Percentiles rank a stretch among this genome's conserved stretches.
phyloP scores from a whole-genome alignment of 2,329 filamentous ascomycete species.

The Microcera coccophila region DNA sequence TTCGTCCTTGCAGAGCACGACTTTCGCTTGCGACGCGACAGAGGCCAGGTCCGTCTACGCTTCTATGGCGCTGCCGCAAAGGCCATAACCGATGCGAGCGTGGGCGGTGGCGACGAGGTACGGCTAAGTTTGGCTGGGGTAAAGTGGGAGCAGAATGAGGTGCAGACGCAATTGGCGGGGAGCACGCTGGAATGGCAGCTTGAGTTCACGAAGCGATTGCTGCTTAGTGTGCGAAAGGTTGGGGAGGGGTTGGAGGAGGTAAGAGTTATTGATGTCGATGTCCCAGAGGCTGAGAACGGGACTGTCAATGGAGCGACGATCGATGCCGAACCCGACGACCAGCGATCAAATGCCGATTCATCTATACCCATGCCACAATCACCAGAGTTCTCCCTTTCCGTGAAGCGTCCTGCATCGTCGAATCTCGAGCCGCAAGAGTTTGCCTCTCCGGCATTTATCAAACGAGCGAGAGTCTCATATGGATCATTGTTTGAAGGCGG shows the following conservation, averaged over 20 bases:
- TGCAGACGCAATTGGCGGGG: conserved; percentile 45
- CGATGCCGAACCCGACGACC: conserved; percentile 4
- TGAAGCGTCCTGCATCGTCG: conserved; percentile 34
- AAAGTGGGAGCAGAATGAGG: conserved; percentile 56
- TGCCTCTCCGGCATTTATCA: conserved; percentile 76
- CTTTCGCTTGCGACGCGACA: conserved; percentile 69
- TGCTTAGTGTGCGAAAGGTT: conserved; percentile 40
- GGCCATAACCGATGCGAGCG: conserved; percentile 59
- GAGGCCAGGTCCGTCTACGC: conserved; percentile 76
- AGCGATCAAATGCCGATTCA: conserved; percentile 10
- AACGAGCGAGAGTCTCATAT: conserved; percentile 65
- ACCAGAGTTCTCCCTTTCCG: conserved; percentile 20
- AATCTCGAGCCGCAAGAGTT: conserved; percentile 52
- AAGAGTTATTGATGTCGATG: conserved; percentile 51
- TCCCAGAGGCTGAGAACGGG: conserved; percentile 16
- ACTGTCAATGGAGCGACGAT: conserved; percentile 15
- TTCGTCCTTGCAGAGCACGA: conserved; percentile 83
- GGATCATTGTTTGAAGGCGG: conserved; percentile 61
- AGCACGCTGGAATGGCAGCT: conserved; percentile 57
- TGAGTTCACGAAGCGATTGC: conserved; percentile 49
- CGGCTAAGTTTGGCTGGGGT: conserved; percentile 65
- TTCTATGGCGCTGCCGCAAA: conserved; percentile 69
- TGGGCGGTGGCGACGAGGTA: conserved; percentile 77
- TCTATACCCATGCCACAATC: conserved; percentile 16
- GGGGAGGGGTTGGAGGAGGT: conserved; percentile 47